These are phyloP conservation scores for Aspergillus sp. DNA, from an alignment of 2,329 filamentous ascomycete species.

Conservation along the genomic window DNA sequence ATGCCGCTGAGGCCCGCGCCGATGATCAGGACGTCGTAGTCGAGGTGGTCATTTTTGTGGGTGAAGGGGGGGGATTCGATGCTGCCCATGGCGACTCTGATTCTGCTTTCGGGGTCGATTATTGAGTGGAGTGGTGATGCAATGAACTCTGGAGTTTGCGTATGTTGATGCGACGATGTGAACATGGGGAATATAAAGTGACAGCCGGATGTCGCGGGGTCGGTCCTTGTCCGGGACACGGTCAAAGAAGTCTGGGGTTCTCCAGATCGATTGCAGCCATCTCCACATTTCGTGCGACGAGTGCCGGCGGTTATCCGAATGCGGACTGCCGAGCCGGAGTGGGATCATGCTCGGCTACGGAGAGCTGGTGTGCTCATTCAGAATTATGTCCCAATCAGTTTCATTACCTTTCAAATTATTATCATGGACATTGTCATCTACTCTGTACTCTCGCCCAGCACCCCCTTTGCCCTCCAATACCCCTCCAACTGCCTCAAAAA, in stretches of 20 bases:
- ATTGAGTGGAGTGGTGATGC: neutral
- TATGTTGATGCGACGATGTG: too few relatives aligned
- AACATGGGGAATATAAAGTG: neutral
- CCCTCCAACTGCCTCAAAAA: conserved; percentile 26
- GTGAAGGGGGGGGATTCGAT: conserved; percentile 16
- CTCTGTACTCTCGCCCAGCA: neutral
- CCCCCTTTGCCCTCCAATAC: conserved; percentile 3
- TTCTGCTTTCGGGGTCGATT: too few relatives aligned
- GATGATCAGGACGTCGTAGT: conserved; percentile 37
- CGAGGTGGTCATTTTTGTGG: conserved; percentile 17
- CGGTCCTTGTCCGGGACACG: neutral
- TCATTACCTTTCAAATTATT: neutral
- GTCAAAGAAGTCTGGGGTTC: neutral
- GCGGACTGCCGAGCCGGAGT: neutral
- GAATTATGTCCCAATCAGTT: too few relatives aligned
- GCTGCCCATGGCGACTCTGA: conserved; percentile 20
- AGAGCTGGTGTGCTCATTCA: too few relatives aligned
- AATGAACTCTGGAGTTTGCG: too few relatives aligned
- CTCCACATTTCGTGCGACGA: neutral
- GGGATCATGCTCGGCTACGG: neutral
- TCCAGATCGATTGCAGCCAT: neutral
- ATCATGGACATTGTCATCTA: neutral
- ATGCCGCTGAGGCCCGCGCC: conserved; percentile 43
- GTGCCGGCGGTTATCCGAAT: conserved; percentile 10
- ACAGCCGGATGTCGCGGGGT: conserved; percentile 2